phyloP scores from a whole-genome alignment of 805 yeast genomes.

The Metschnikowia santaceciliae region DNA sequence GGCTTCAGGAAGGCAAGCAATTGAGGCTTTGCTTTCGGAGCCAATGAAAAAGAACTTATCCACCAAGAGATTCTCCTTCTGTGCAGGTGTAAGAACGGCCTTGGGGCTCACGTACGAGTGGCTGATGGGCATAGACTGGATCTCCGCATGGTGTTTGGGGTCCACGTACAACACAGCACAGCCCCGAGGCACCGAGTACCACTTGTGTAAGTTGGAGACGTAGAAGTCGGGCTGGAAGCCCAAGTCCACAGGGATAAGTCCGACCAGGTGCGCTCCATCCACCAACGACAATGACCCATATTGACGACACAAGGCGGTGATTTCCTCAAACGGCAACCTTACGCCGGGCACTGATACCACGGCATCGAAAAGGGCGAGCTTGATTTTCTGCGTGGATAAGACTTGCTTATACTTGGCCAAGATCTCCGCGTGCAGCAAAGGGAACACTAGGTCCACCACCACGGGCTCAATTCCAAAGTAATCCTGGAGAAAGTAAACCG shows the following conservation, averaged over 20 bases:
- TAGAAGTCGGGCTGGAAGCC: constrained; percentile 55
- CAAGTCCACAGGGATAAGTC: constrained; percentile 45
- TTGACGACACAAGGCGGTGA: constrained; percentile 44
- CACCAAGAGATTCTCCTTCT: constrained; percentile 27
- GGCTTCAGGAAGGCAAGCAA: constrained; percentile 44
- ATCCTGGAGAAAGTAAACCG: constrained; percentile 40
- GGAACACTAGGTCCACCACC: constrained; percentile 16
- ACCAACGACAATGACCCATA: constrained; percentile 50
- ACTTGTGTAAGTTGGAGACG: constrained; percentile 64
- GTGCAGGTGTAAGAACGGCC: constrained; percentile 20
- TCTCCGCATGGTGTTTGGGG: constrained; percentile 42
- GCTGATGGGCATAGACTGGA: constrained; percentile 59
- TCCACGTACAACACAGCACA: constrained; percentile 58
- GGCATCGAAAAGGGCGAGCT: constrained; percentile 51
- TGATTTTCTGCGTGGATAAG: constrained; percentile 23
- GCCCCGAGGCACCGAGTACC: constrained; percentile 58
- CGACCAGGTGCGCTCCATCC: constrained; percentile 74
- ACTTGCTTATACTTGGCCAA: constrained; percentile 21
- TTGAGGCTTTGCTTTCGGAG: constrained; percentile 45
- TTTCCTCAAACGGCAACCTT: constrained; percentile 49
- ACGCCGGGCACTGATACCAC: constrained; percentile 65
- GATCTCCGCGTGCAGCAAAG: constrained; percentile 19
- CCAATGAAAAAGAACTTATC: constrained; percentile 51
- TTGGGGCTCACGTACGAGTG: constrained; percentile 40
- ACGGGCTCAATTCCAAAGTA: constrained; percentile 24